Percentiles rank a stretch among this genome's conserved stretches.
Evolutionary conservation across 1,139 yeast species (phyloP).

Genomic region (Diutina ranongensis): DNA sequence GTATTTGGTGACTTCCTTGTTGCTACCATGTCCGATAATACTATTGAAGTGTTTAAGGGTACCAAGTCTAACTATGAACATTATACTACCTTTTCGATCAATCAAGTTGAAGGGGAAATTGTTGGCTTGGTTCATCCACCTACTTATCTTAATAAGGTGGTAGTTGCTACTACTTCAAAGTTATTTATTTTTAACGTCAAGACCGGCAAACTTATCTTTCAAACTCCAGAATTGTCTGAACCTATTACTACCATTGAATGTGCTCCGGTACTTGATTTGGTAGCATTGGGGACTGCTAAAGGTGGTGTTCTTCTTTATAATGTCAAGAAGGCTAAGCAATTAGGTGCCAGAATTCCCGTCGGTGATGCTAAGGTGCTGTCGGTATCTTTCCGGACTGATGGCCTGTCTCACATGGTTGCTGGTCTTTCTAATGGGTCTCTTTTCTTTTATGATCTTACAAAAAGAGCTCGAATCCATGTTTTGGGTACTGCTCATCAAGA

Average conservation of each 20-base stretch:
- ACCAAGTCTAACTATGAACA: conserved; percentile 47
- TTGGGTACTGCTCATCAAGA: conserved; percentile 67
- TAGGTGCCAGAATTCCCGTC: conserved; percentile 37
- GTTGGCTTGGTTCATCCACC: conserved; percentile 74
- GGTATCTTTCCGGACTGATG: conserved; percentile 87
- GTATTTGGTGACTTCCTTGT: conserved; percentile 76
- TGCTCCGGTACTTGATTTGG: conserved; percentile 79
- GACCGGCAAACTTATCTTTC: conserved; percentile 62
- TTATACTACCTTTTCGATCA: conserved; percentile 42
- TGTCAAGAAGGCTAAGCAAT: conserved; percentile 48
- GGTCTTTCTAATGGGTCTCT: conserved; percentile 76
- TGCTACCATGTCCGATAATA: conserved; percentile 40
- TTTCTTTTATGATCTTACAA: conserved; percentile 72
- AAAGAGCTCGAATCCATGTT: conserved; percentile 62
- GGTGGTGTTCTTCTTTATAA: conserved; percentile 64
- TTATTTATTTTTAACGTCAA: conserved; percentile 60
- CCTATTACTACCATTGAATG: conserved; percentile 51
- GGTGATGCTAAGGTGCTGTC: conserved; percentile 44
- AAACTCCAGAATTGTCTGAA: conserved; percentile 39
- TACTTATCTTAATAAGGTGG: conserved; percentile 82
- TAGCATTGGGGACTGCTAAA: conserved; percentile 64
- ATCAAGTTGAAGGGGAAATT: conserved; percentile 52
- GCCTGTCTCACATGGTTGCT: conserved; percentile 71
- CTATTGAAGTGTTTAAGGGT: conserved; percentile 51
- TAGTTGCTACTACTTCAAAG: conserved; percentile 59